These are phyloP conservation scores for Neopestalotiopsis sp. DNA, from an alignment of 2,329 filamentous ascomycete species.

Conservation along the genomic window DNA sequence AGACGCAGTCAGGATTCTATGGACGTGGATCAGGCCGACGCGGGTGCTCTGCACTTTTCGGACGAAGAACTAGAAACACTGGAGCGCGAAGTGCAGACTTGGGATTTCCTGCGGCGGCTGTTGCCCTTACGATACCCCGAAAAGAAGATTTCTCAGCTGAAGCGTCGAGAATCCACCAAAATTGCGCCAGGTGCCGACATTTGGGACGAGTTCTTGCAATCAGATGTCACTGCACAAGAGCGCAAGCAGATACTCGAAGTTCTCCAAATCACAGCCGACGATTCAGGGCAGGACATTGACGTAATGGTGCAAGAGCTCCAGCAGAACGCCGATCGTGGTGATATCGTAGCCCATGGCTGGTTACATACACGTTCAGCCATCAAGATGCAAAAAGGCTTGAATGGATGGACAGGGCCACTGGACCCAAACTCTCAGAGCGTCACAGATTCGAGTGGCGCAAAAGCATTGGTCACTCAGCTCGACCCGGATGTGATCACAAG, in stretches of 20 bases:
- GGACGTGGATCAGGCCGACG: constrained; percentile 59
- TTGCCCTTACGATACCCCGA: constrained; percentile 69
- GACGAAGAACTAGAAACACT: constrained; percentile 63
- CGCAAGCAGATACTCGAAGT: constrained; percentile 82
- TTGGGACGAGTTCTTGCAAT: constrained; percentile 76
- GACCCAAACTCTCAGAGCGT: constrained; percentile 66
- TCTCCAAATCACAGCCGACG: constrained; percentile 78
- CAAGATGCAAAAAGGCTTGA: constrained; percentile 85
- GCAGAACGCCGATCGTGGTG: constrained; percentile 76
- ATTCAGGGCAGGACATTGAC: constrained; percentile 72
- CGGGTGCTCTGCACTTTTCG: constrained; percentile 32
- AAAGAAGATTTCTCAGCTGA: constrained; percentile 42
- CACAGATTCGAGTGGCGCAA: constrained; percentile 61
- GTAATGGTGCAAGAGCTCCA: constrained; percentile 78
- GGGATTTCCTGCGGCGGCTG: constrained; percentile 81
- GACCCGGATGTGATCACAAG: constrained; percentile 90
- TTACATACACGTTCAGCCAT: constrained; percentile 89
- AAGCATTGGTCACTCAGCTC: constrained; percentile 79
- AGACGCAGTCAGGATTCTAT: constrained; percentile 50
- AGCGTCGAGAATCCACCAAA: constrained; percentile 36
- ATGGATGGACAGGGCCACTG: constrained; percentile 68
- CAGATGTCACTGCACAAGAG: constrained; percentile 76
- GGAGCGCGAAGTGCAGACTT: constrained; percentile 86
- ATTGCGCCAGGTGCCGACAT: constrained; percentile 35
- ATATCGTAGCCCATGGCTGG: constrained; percentile 87